Conservation (phyloP, 768 basidiomycete species). For the Mycena latifolia region DNA sequence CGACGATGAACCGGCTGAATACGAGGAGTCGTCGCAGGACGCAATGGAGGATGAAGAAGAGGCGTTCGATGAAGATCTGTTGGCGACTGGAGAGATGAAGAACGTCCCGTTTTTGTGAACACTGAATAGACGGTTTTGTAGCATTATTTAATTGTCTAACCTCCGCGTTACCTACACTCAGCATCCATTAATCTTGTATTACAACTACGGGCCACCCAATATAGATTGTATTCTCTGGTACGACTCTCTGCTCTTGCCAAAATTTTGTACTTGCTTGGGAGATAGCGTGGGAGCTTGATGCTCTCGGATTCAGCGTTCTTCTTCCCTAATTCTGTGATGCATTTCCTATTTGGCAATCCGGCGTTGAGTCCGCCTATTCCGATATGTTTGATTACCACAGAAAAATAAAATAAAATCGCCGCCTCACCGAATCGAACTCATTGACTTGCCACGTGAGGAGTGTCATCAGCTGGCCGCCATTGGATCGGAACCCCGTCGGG, state of each 20-base stretch:
- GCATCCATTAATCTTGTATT: slow-evolving; percentile 18
- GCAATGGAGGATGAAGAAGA: slow-evolving; percentile 79
- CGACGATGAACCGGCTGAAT: slow-evolving; percentile 58
- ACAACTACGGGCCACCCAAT: background rate
- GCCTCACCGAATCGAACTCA: too few relatives aligned
- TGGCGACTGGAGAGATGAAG: slow-evolving; percentile 88
- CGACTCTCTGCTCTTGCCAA: too few relatives aligned
- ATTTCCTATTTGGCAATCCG: too few relatives aligned
- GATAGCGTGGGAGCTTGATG: too few relatives aligned
- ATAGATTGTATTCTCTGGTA: background rate
- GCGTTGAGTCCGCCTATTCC: too few relatives aligned
- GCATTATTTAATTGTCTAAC: slow-evolving; percentile 16
- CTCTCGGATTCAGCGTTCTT: too few relatives aligned
- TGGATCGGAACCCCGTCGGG: background rate
- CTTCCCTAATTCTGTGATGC: too few relatives aligned
- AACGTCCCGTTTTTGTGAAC: slow-evolving; percentile 74
- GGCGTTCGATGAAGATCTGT: slow-evolving; percentile 82
- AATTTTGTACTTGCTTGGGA: too few relatives aligned
- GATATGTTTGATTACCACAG: too few relatives aligned
- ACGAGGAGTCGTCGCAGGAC: slow-evolving; percentile 53
- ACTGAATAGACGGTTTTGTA: slow-evolving; percentile 25
- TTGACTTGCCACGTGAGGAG: too few relatives aligned
- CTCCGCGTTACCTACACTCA: background rate
- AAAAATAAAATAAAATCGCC: too few relatives aligned
- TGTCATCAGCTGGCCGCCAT: too few relatives aligned